Percentiles rank a stretch among this genome's conserved stretches.
Evolutionary conservation across 2,329 filamentous ascomycete species (phyloP).

Genomic region (Penicillium sp.): DNA sequence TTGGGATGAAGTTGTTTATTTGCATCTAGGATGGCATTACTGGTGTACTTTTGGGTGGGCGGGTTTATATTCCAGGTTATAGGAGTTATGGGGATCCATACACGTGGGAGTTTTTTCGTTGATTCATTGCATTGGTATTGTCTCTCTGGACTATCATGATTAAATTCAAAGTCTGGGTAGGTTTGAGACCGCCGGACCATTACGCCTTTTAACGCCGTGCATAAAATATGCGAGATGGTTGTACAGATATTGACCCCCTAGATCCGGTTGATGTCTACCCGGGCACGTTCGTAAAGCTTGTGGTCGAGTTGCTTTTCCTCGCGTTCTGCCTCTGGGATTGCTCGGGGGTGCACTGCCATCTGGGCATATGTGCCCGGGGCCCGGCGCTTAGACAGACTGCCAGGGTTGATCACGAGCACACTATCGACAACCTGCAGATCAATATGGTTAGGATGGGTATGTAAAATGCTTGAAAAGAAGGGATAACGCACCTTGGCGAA

Average conservation of each 20-base stretch:
- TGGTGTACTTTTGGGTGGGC: slow-evolving; percentile 1
- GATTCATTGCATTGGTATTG: slow-evolving; percentile 17
- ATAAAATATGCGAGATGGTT: slow-evolving; percentile 25
- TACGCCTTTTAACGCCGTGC: slow-evolving; percentile 21
- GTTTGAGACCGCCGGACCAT: background rate
- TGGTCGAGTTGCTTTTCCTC: slow-evolving; percentile 64
- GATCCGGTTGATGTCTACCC: slow-evolving; percentile 85
- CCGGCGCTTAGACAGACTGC: slow-evolving; percentile 77
- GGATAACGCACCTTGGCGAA: slow-evolving; percentile 73
- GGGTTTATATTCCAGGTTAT: background rate
- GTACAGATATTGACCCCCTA: slow-evolving; percentile 33
- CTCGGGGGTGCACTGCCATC: slow-evolving; percentile 70
- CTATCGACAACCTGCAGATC: slow-evolving; percentile 75
- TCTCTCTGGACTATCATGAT: slow-evolving; percentile 7
- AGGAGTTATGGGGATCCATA: background rate
- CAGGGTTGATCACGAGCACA: slow-evolving; percentile 87
- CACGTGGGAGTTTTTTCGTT: slow-evolving; percentile 9
- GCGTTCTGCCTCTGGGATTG: slow-evolving; percentile 58
- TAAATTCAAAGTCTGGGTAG: background rate
- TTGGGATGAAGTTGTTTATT: background rate
- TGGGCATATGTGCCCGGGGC: slow-evolving; percentile 83
- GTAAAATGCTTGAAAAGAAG: background rate
- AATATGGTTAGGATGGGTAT: background rate
- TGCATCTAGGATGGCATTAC: slow-evolving; percentile 1
- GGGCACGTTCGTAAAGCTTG: slow-evolving; percentile 74